Evolutionary conservation across 169 alveolate species (phyloP).

Genomic region (Babesia divergens): DNA sequence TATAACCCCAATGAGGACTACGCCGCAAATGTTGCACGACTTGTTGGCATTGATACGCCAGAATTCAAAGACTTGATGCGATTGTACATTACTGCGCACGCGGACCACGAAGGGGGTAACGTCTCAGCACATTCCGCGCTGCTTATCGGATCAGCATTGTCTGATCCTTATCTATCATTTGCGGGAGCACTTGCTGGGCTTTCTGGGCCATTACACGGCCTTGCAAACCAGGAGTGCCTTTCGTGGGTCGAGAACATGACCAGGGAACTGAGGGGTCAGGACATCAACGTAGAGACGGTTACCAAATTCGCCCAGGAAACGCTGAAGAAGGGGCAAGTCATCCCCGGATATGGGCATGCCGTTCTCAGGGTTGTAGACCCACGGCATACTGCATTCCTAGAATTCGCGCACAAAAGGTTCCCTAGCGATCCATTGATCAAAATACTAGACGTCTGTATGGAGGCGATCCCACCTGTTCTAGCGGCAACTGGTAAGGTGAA

Average conservation of each 20-base stretch:
- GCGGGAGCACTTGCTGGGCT: conserved; percentile 89
- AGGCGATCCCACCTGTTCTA: conserved; percentile 59
- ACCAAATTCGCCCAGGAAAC: conserved; percentile 74
- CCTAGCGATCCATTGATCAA: conserved; percentile 83
- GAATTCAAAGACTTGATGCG: conserved; percentile 69
- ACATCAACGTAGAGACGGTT: conserved; percentile 66
- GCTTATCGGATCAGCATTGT: conserved; percentile 88
- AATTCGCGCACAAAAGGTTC: conserved; percentile 85
- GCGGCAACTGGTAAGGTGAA: conserved; percentile 83
- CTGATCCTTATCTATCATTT: conserved; percentile 89
- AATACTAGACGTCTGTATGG: conserved; percentile 68
- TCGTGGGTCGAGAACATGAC: conserved; percentile 85
- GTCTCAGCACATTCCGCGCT: conserved; percentile 94
- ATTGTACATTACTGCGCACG: conserved; percentile 78
- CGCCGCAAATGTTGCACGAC: conserved; percentile 72
- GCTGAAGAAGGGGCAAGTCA: conserved; percentile 83
- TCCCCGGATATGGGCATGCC: conserved; percentile 98
- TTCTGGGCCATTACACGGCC: conserved; percentile 94
- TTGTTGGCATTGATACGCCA: conserved; percentile 64
- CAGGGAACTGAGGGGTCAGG: conserved; percentile 78
- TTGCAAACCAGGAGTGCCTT: conserved; percentile 92
- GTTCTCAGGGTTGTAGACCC: conserved; percentile 96
- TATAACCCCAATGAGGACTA: conserved; percentile 70
- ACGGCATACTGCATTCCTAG: conserved; percentile 79
- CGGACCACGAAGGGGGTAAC: conserved; percentile 94